A percentile compares a stretch with the other conserved stretches of the same genome.
Conservation (phyloP, 2,329 filamentous ascomycete species). For the Cercospora janseana region DNA sequence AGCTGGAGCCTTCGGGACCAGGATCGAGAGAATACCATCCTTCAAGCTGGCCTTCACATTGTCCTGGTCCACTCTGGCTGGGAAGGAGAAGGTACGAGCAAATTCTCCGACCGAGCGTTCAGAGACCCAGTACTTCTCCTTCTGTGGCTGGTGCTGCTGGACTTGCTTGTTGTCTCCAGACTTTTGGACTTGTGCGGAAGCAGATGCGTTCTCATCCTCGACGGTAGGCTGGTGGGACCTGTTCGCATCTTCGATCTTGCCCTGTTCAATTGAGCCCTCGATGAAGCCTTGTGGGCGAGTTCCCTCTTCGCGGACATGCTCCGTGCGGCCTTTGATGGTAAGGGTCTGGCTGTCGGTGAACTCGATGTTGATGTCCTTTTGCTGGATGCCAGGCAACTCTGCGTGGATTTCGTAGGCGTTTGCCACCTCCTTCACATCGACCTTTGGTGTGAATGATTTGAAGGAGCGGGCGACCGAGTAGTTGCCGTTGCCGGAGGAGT, state of each 20-base stretch:
- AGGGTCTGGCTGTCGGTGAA: constrained; percentile 75
- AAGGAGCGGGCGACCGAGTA: constrained; percentile 31
- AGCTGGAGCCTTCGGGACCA: constrained; percentile 56
- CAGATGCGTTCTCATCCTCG: constrained; percentile 55
- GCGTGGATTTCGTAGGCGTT: constrained; percentile 73
- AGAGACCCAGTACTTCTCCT: constrained; percentile 65
- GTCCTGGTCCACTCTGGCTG: constrained; percentile 57
- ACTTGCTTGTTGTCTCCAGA: constrained; percentile 37
- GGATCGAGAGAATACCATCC: constrained; percentile 58
- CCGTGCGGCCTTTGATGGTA: constrained; percentile 66
- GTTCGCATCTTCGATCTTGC: constrained; percentile 33
- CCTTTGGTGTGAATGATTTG: constrained; percentile 69
- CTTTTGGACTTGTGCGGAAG: constrained; percentile 24
- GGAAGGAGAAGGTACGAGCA: constrained; percentile 59
- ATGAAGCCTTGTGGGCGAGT: constrained; percentile 52
- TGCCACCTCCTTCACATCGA: constrained; percentile 71
- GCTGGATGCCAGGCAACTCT: constrained; percentile 72
- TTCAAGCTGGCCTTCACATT: constrained; percentile 60
- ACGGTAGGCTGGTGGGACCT: constrained; percentile 60
- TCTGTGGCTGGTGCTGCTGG: constrained; percentile 12
- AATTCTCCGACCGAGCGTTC: constrained; percentile 61
- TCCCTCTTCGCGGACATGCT: constrained; percentile 61
- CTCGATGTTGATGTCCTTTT: constrained; percentile 72
- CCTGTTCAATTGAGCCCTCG: constrained; percentile 24
- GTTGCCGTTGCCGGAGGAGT: constrained; percentile 24